phyloP scores from a whole-genome alignment of 164 flowering plant genomes.

The Akebia trifoliata region DNA sequence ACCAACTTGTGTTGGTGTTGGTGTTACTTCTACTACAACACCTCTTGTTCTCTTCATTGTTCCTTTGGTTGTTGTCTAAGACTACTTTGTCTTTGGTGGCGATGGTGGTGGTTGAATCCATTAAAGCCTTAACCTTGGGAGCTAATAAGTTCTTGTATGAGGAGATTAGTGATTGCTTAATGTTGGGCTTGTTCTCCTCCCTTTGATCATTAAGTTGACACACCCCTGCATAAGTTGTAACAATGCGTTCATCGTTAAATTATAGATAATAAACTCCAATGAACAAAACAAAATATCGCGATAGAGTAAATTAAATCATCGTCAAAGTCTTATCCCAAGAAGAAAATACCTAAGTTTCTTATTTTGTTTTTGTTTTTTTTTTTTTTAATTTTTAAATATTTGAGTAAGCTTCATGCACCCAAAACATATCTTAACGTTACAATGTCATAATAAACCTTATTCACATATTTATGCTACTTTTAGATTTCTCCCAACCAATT shows the following conservation, averaged over 20 bases:
- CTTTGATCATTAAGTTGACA: conserved; percentile 40
- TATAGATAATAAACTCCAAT: not conserved
- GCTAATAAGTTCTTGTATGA: conserved; percentile 60
- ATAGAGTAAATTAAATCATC: no score
- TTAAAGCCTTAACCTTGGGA: conserved; percentile 60
- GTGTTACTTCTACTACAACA: no score
- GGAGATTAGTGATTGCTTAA: conserved; percentile 49
- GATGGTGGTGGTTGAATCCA: conserved; percentile 29
- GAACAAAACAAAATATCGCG: no score
- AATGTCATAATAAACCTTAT: no score
- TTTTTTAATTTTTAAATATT: no score
- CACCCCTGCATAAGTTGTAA: conserved; percentile 45
- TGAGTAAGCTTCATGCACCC: no score
- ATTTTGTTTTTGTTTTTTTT: no score
- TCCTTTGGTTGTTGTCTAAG: conserved; percentile 5
- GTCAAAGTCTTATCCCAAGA: no score
- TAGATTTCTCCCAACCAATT: no score
- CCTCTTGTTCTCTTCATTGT: conserved; percentile 8
- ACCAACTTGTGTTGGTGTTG: conserved; percentile 43
- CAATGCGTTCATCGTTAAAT: not conserved
- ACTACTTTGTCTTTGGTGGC: not conserved
- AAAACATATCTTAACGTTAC: no score
- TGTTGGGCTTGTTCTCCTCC: conserved; percentile 55
- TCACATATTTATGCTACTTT: no score
- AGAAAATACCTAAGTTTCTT: no score